Evolutionary conservation across 306 rosid species (phyloP).

Genomic region (Quercus ilex): DNA sequence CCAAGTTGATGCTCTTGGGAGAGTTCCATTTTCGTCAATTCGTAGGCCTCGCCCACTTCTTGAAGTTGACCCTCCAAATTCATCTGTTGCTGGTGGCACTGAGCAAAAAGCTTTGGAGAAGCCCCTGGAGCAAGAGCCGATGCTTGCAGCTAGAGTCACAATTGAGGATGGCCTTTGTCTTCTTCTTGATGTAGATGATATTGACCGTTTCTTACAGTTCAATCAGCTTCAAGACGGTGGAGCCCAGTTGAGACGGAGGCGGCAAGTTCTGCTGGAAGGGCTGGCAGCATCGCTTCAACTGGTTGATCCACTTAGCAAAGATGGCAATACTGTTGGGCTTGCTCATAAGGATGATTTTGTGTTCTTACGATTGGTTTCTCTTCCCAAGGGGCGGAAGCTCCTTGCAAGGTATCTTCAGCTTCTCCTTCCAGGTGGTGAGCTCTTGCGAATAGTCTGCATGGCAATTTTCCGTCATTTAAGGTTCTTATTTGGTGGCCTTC

Average conservation of each 20-base stretch:
- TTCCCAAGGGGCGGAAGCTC: conserved; percentile 89
- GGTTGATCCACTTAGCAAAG: conserved; percentile 85
- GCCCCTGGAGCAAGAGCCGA: conserved; percentile 96
- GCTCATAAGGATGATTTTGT: conserved; percentile 79
- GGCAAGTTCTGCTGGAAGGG: conserved; percentile 73
- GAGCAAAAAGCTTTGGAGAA: conserved; percentile 77
- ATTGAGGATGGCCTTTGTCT: conserved; percentile 94
- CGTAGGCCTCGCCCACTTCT: conserved; percentile 99
- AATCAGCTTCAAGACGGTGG: conserved; percentile 87
- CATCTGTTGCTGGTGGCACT: conserved; percentile 42
- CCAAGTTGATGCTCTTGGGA: conserved; percentile 98
- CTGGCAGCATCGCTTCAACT: conserved; percentile 83
- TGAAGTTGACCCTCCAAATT: conserved; percentile 86
- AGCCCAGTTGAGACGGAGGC: conserved; percentile 51
- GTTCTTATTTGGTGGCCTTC: conserved; percentile 79
- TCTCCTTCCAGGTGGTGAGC: conserved; percentile 73
- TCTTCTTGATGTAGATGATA: conserved; percentile 95
- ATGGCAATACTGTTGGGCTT: conserved; percentile 57
- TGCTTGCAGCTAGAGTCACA: conserved; percentile 90
- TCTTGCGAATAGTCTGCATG: conserved; percentile 88
- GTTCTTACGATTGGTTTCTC: conserved; percentile 77
- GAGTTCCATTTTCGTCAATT: conserved; percentile 97
- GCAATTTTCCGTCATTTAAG: conserved; percentile 84
- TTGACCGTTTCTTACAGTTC: conserved; percentile 85
- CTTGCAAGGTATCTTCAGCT: conserved; percentile 65